Percentiles rank a stretch among this genome's conserved stretches.
phyloP scores from a whole-genome alignment of 345 rosid species.

The Mangifera indica region DNA sequence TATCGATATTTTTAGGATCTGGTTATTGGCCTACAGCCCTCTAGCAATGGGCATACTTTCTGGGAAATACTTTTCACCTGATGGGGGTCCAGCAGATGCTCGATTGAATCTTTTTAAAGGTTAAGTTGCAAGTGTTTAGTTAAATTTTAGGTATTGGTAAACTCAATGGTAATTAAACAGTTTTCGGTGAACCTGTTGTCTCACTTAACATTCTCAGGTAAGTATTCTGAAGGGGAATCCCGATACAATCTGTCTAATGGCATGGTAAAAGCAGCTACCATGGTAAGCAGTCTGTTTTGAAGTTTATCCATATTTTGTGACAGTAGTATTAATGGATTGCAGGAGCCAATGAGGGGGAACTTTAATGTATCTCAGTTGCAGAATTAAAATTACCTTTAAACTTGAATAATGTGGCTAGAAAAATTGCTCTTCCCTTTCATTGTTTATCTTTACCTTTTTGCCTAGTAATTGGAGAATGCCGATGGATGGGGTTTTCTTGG shows the following conservation, averaged over 20 bases:
- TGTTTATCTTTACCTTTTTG: not conserved
- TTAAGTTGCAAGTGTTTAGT: conserved; percentile 15
- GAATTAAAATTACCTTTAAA: not conserved
- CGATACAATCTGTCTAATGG: conserved; percentile 42
- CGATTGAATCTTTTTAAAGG: conserved; percentile 60
- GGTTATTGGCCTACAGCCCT: conserved; percentile 65
- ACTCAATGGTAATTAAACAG: not conserved
- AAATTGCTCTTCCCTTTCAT: not conserved
- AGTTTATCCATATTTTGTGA: not conserved
- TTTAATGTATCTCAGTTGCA: not conserved
- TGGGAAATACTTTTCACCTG: conserved; percentile 54
- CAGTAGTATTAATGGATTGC: not conserved
- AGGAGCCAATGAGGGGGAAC: not conserved
- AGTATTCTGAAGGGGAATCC: conserved; percentile 59
- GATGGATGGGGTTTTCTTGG: not conserved
- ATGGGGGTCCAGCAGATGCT: conserved; percentile 47
- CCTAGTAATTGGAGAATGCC: not conserved
- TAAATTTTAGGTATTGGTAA: not conserved
- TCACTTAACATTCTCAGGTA: conserved; percentile 34
- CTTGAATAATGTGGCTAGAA: not conserved
- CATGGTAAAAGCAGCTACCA: conserved; percentile 31
- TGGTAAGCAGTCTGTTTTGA: conserved; percentile 27
- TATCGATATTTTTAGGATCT: conserved; percentile 31
- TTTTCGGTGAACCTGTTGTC: not conserved
- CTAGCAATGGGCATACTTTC: conserved; percentile 70